Percentiles rank a stretch among this genome's conserved stretches.
phyloP scores from a whole-genome alignment of 768 basidiomycete genomes.

The Lyophyllum decastes region DNA sequence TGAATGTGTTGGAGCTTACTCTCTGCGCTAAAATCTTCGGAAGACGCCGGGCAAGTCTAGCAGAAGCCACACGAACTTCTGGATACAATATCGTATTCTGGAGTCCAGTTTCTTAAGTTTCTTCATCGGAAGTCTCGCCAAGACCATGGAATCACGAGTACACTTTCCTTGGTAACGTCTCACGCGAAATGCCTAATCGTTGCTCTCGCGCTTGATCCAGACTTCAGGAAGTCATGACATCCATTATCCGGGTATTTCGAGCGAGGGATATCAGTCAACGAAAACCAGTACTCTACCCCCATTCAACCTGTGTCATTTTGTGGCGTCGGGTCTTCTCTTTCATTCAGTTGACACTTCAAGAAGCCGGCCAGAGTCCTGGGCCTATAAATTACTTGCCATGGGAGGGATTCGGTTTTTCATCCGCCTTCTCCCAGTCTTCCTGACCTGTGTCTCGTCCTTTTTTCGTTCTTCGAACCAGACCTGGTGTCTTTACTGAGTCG shows the following conservation, averaged over 20 bases:
- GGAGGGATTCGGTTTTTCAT: not conserved
- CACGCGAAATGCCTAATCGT: too few species aligned
- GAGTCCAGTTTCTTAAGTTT: too few species aligned
- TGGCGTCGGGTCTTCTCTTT: not conserved
- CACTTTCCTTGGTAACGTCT: not conserved
- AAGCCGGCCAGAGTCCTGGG: not conserved
- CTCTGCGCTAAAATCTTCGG: too few species aligned
- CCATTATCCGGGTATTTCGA: too few species aligned
- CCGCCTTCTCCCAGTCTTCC: constrained; percentile 12
- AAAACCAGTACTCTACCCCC: not conserved
- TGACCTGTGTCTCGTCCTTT: constrained; percentile 2
- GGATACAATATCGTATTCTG: too few species aligned
- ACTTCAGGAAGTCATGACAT: too few species aligned
- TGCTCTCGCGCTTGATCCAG: too few species aligned
- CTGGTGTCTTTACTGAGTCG: constrained; percentile 17
- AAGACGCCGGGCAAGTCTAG: too few species aligned
- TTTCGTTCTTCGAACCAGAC: constrained; percentile 9
- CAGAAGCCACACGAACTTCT: too few species aligned
- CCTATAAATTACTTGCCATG: constrained; percentile 7
- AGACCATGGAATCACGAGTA: not conserved
- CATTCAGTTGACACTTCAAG: not conserved
- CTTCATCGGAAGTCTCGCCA: too few species aligned
- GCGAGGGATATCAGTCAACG: not conserved
- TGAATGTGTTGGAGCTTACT: too few species aligned
- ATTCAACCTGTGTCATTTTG: not conserved